phyloP scores from a whole-genome alignment of 768 basidiomycete species.

The Naganishia vishniacii region DNA sequence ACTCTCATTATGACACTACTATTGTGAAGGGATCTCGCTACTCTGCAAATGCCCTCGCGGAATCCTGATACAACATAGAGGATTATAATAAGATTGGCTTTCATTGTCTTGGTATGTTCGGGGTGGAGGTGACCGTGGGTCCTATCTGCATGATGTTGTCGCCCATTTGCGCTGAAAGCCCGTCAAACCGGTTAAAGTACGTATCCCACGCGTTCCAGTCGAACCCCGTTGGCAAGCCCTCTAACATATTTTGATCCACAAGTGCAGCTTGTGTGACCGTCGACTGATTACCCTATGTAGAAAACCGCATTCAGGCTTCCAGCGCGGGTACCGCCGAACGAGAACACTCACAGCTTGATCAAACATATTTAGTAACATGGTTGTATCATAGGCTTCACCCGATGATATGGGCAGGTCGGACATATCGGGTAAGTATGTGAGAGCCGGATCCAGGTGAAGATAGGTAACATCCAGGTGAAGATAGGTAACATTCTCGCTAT shows the following conservation, averaged over 20 bases:
- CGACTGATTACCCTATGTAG: conserved; percentile 4
- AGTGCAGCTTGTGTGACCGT: conserved; percentile 15
- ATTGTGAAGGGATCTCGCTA: too few relatives aligned
- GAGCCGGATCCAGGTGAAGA: conserved; percentile 18
- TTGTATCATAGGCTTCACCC: conserved; percentile 8
- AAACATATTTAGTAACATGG: conserved; percentile 25
- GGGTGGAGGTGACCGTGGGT: not conserved
- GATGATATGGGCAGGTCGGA: not conserved
- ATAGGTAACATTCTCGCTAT: conserved; percentile 13
- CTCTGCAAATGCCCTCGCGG: too few relatives aligned
- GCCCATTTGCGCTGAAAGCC: conserved; percentile 12
- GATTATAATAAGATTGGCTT: not conserved
- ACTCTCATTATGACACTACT: too few relatives aligned
- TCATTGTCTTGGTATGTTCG: not conserved
- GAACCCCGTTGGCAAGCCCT: conserved; percentile 38
- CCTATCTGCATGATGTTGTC: not conserved
- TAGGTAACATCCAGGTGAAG: conserved; percentile 15
- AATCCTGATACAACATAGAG: too few relatives aligned
- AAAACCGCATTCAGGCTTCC: not conserved
- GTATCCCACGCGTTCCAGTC: conserved; percentile 39
- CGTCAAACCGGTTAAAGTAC: conserved; percentile 28
- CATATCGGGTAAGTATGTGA: conserved; percentile 22
- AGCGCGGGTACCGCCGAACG: not conserved
- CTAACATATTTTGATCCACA: conserved; percentile 34
- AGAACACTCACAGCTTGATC: conserved; percentile 7